Percentiles rank a stretch among this genome's conserved stretches.
Evolutionary conservation across 176 grass and related monocot genomes (phyloP).

Genomic region (Saccharum officinarum): DNA sequence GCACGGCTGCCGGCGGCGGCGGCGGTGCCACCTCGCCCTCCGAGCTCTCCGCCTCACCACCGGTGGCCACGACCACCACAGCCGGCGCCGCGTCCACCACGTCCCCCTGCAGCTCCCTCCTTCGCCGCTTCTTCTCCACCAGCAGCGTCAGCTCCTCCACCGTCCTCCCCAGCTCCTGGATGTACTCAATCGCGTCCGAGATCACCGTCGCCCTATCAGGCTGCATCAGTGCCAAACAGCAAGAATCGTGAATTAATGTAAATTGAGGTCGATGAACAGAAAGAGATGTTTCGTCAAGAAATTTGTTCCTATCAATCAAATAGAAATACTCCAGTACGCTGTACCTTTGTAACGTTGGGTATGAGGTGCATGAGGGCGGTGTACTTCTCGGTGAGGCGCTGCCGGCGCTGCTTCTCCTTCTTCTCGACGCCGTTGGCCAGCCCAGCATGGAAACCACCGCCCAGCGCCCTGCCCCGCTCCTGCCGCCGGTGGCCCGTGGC

Average conservation of each 20-base stretch:
- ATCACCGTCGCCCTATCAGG: slow-evolving; percentile 71
- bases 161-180: slow-evolving; percentile 74
- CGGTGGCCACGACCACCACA: background rate
- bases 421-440: slow-evolving; percentile 47
- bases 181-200: slow-evolving; percentile 75
- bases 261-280: background rate
- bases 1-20: background rate
- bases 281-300: background rate
- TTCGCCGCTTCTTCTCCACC: slow-evolving; percentile 60
- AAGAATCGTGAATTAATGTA: background rate
- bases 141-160: slow-evolving; percentile 71
- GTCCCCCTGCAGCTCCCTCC: slow-evolving; percentile 44
- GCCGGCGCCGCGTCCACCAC: slow-evolving; percentile 27
- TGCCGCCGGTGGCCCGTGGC: slow-evolving; percentile 29
- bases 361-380: slow-evolving; percentile 64
- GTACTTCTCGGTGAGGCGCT: slow-evolving; percentile 65
- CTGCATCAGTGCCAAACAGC: slow-evolving; percentile 8
- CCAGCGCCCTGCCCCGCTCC: slow-evolving; percentile 38
- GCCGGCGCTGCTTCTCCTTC: slow-evolving; percentile 87
- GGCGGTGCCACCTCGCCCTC: slow-evolving; percentile 34
- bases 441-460: slow-evolving; percentile 16
- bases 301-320: background rate
- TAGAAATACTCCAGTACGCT: no score
- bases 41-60: slow-evolving; percentile 46
- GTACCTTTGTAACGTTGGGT: slow-evolving; percentile 67